Conservation (phyloP, 2,329 filamentous ascomycete genomes). For the Nakataea oryzae region DNA sequence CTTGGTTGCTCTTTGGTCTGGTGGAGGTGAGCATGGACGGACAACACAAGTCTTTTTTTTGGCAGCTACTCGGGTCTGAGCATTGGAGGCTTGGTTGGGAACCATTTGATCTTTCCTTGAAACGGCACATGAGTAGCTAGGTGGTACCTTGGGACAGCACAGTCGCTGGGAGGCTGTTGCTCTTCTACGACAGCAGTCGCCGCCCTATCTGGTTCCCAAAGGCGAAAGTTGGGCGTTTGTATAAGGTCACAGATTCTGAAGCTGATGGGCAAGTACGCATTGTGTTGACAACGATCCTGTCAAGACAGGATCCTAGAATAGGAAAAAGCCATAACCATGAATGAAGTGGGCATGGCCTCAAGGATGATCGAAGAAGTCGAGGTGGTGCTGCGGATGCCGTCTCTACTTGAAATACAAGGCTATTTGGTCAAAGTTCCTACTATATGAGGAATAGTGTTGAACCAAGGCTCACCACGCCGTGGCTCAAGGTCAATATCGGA, state of each 20-base stretch:
- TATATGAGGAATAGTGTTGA: conserved; percentile 34
- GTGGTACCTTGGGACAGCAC: neutral
- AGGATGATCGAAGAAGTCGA: neutral
- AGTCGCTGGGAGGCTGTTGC: neutral
- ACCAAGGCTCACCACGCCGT: conserved; percentile 29
- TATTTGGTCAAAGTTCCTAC: conserved; percentile 39
- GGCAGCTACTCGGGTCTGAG: neutral
- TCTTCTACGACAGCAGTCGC: neutral
- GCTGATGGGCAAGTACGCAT: too few species aligned
- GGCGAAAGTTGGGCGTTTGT: neutral
- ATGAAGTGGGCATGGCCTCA: neutral
- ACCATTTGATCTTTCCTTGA: neutral
- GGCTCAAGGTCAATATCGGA: conserved; percentile 33
- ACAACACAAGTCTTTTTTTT: neutral
- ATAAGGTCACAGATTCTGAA: neutral
- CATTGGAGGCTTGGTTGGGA: neutral
- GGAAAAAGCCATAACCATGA: too few species aligned
- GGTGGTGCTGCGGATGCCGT: neutral
- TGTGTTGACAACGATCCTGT: too few species aligned
- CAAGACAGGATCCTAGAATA: too few species aligned
- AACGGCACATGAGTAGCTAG: neutral
- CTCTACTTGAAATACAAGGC: too few species aligned
- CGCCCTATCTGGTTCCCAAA: neutral
- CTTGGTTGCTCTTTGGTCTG: too few species aligned
- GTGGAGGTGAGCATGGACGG: too few species aligned